Evolutionary conservation across 2,329 filamentous ascomycete genomes (phyloP).

Genomic region (Claviceps sp.): DNA sequence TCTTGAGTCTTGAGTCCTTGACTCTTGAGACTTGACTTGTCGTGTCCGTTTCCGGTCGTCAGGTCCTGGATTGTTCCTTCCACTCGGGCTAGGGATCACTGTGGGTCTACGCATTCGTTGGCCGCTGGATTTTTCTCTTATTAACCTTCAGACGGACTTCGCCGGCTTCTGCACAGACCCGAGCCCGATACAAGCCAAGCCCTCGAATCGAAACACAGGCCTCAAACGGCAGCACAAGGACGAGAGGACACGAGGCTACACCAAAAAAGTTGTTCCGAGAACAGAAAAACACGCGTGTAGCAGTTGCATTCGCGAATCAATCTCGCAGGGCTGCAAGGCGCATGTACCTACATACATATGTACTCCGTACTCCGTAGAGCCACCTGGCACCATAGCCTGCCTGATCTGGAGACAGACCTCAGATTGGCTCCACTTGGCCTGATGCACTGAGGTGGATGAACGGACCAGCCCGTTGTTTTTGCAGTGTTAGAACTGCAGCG

Average conservation of each 20-base stretch:
- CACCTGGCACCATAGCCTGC: not conserved
- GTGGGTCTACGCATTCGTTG: not conserved
- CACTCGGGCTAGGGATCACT: not conserved
- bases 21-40: not conserved
- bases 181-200: too few species aligned
- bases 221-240: not conserved
- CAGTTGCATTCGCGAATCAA: not conserved
- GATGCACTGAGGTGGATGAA: not conserved
- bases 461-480: not conserved
- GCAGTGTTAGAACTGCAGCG: too few species aligned
- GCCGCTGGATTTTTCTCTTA: not conserved
- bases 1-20: too few species aligned
- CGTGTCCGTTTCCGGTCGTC: not conserved
- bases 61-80: not conserved
- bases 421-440: not conserved
- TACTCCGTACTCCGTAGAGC: not conserved
- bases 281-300: not conserved
- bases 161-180: not conserved
- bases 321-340: too few species aligned
- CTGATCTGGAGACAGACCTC: not conserved
- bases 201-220: not conserved
- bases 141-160: not conserved
- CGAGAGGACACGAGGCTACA: not conserved
- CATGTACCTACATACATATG: too few species aligned
- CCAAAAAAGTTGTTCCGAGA: not conserved